Evolutionary conservation across 768 basidiomycete species (phyloP).

Genomic region (Nidularia pulvinata): DNA sequence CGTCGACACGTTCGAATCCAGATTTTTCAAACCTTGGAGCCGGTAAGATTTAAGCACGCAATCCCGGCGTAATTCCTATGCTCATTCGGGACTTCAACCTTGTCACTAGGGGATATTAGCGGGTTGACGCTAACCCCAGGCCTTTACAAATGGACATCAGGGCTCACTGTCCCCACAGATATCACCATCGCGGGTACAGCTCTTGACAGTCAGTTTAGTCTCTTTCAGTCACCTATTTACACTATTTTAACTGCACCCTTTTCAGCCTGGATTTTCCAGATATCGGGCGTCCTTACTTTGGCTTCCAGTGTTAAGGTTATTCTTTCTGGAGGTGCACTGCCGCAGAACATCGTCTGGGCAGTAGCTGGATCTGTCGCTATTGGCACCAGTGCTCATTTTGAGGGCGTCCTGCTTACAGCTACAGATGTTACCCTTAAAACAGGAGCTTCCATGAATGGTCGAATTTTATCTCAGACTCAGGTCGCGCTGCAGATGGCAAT

Average conservation of each 20-base stretch:
- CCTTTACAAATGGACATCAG: too few species aligned
- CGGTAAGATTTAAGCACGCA: too few species aligned
- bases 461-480: conserved; percentile 14
- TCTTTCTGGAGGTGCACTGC: conserved; percentile 13
- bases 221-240: background rate
- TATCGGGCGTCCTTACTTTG: conserved; percentile 8
- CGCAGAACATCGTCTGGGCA: conserved; percentile 15
- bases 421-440: conserved; percentile 10
- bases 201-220: conserved; percentile 6
- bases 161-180: conserved; percentile 6
- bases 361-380: conserved; percentile 9
- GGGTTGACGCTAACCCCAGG: conserved; percentile 6
- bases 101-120: conserved; percentile 11
- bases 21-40: too few species aligned
- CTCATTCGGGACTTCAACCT: background rate
- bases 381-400: conserved; percentile 8
- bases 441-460: conserved; percentile 10
- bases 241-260: background rate
- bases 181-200: conserved; percentile 6
- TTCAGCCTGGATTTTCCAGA: conserved; percentile 17
- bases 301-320: conserved; percentile 4
- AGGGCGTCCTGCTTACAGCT: conserved; percentile 12
- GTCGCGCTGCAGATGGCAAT: conserved; percentile 10
- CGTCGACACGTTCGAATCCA: too few species aligned
- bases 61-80: background rate